Evolutionary conservation across 208 protist species (phyloP), one percentile per base, ranked within the genome.

Genomic region (Lotmaria passim): DNA sequence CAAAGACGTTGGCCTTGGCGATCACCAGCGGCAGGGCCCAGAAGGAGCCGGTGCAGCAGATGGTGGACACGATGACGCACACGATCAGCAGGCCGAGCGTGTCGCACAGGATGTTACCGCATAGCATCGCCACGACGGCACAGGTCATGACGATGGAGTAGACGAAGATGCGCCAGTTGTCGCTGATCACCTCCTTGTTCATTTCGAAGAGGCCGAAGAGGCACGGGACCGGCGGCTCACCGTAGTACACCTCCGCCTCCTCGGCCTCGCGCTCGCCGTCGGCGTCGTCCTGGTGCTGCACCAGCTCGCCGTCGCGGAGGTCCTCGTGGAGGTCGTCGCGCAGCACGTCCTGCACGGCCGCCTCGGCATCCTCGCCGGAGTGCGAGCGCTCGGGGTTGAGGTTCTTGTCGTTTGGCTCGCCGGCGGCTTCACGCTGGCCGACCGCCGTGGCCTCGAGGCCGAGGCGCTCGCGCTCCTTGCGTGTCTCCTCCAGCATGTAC

Each of bases 1-100:
- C 56, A 36, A 85, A 91, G 14, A 91, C 34, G 38, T 89, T 91
- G 24, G 78, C 75, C 52, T 86, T 85, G n/a, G 85, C 86, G 43
- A 90, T 86, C 19, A 87, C 57, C 23, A 59, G 26, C 23, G 85
- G 80, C 34, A 93, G 69, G 19, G 82, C 81, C 72, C 70, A 86
- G 80, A 91, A 91, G 19, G 73, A 81, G 28, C 56, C 14, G 24
- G 26, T 38, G 55, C 77, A 85, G 59, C 81, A 77, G 41, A 83
- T 59, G 31, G 75, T 58, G 17, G 79, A 81, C 46, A 85, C 75
- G 11, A 78, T 38, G 7, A 77, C 47, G 72, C 69, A 78, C 11
- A 78, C 55, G 47, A 78, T 72, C 21, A 90, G 71, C 23, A 81
- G 52, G 14, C 72, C 69, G 43, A 78, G 57, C 30, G 52, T 85